Evolutionary conservation across 208 protist species (phyloP).

Genomic region (Leishmania turanica): DNA sequence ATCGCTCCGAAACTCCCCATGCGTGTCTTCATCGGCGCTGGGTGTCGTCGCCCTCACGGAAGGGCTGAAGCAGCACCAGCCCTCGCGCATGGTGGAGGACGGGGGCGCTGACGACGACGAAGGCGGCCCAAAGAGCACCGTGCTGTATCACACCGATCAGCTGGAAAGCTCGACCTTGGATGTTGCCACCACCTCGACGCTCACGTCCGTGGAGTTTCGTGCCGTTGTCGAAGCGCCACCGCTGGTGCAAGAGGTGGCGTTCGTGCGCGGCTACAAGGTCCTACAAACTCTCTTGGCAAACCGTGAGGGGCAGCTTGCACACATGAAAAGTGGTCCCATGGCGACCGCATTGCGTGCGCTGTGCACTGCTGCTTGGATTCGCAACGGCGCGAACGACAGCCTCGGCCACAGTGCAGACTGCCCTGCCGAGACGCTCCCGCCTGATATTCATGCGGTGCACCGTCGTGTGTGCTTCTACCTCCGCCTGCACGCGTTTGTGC

Average conservation of each 20-base stretch:
- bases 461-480: conserved; percentile 19
- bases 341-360: background rate
- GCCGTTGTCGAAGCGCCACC: conserved; percentile 21
- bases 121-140: background rate
- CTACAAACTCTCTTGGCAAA: conserved; percentile 9
- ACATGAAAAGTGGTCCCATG: background rate
- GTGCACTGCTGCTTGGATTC: background rate
- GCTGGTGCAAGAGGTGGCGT: conserved; percentile 3
- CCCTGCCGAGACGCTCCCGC: background rate
- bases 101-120: background rate
- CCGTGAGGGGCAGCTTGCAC: background rate
- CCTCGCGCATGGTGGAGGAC: background rate
- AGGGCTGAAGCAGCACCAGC: background rate
- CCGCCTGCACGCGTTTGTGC: conserved; percentile 21
- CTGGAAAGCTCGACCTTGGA: background rate
- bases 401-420: background rate
- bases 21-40: background rate
- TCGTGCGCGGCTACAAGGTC: conserved; percentile 15
- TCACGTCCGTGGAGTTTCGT: conserved; percentile 16
- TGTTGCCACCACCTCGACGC: background rate
- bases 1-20: background rate
- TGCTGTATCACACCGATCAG: conserved; percentile 11
- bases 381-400: background rate
- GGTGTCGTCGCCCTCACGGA: background rate
- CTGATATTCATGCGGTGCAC: background rate